Base-by-base conservation (phyloP, 1,284 basidiomycete species). In the Puccinia hordei region DNA sequence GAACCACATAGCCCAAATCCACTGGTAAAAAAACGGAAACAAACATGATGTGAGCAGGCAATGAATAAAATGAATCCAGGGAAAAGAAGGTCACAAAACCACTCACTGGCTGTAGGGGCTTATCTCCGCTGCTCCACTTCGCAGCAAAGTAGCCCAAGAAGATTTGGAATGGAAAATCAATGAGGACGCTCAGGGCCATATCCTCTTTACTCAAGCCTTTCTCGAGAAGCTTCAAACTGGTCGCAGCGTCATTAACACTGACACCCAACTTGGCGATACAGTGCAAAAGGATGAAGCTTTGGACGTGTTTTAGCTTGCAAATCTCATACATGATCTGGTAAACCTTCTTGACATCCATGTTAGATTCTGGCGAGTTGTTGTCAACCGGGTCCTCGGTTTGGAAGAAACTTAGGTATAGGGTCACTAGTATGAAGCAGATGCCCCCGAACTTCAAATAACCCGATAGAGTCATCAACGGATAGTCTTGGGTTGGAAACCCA, bases 161-260 rank as follows among this genome's bases (percentile, higher is more conserved):
- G 81, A 99, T 94, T 87, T 99, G 96, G 87, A 97, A 97, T 0
- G 97, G 97, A 83, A 99, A 99, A 86, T 99, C 97, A 83, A 99
- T 93, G 72, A 99, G 90, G 44, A 97, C 95, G 1, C 94, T 92
- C 33, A 97, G 89, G 5, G 97, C 95, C 51, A 99, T 89, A 84
- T 99, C 97, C 87, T 99, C 97, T 73, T 95, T 92, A 78, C 91
- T 92, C 65, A 99, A 89, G 1, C 96, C 96, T 85, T 98, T 98
- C 86, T 99, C 96, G 66, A 99, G 92, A 86, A 99, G 90, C 86
- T 99, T 99, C 75, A 99, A 89, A 19, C 90, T 91, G 0, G 94
- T 96, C 17, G 92, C 93, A 1, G 94, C 92, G 81, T 99, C 96
- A 86, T 95, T 95, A 41, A 95, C 94, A 82, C 94, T 93, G 86